phyloP scores from a whole-genome alignment of 768 basidiomycete species.

The Zangia roseola region DNA sequence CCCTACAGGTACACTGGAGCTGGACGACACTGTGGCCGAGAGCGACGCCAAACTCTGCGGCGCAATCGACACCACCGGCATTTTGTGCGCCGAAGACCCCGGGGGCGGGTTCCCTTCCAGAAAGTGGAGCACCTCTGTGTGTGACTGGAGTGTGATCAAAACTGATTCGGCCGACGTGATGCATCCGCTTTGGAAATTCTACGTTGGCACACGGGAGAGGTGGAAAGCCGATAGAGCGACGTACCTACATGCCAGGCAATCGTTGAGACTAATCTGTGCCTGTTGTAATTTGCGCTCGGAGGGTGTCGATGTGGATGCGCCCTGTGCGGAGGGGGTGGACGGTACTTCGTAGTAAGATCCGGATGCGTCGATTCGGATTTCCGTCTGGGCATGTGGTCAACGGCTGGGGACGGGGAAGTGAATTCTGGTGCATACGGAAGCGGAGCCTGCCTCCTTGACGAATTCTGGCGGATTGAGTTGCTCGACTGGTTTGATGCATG shows the following conservation, averaged over 20 bases:
- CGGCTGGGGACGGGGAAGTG: constrained; percentile 6
- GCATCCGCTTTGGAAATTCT: constrained; percentile 67
- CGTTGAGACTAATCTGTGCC: constrained; percentile 94
- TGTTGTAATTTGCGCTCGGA: constrained; percentile 70
- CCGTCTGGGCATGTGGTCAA: constrained; percentile 54
- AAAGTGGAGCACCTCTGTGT: constrained; percentile 85
- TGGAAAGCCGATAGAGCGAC: constrained; percentile 24
- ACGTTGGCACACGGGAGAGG: not conserved
- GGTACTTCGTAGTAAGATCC: constrained; percentile 89
- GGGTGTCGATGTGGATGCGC: constrained; percentile 22
- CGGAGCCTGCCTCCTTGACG: constrained; percentile 38
- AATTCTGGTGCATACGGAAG: constrained; percentile 39
- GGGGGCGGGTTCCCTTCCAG: constrained; percentile 54
- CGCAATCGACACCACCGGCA: constrained; percentile 82
- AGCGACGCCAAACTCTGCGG: constrained; percentile 86
- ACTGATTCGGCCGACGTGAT: constrained; percentile 98
- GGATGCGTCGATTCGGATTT: constrained; percentile 83
- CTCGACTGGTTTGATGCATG: constrained; percentile 94
- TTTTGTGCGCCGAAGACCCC: constrained; percentile 41
- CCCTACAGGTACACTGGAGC: constrained; percentile 43
- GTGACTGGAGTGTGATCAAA: constrained; percentile 93
- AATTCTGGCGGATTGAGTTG: constrained; percentile 45
- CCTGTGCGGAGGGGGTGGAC: constrained; percentile 24
- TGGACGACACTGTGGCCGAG: constrained; percentile 56
- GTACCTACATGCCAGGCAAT: constrained; percentile 97